Conservation (phyloP, 805 yeast genomes). For the Yarrowia sp. region DNA sequence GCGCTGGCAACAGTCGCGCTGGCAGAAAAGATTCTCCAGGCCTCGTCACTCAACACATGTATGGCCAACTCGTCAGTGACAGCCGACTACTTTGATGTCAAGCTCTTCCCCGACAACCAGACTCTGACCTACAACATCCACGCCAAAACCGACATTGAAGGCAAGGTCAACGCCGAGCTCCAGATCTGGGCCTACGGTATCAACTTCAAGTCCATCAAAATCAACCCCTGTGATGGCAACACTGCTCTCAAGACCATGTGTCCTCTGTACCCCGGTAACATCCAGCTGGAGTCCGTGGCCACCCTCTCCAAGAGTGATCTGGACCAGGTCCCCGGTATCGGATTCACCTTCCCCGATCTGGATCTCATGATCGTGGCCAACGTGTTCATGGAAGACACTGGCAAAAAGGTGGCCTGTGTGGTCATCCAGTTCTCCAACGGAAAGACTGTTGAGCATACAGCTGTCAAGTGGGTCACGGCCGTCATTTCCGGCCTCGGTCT, state of each 20-base stretch:
- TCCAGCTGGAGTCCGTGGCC: slow-evolving; percentile 77
- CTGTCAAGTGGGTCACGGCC: slow-evolving; percentile 94
- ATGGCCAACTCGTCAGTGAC: slow-evolving; percentile 76
- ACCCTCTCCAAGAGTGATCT: slow-evolving; percentile 58
- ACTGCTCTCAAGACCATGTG: slow-evolving; percentile 81
- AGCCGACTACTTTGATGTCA: slow-evolving; percentile 76
- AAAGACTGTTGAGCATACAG: slow-evolving; percentile 77
- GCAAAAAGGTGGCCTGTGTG: slow-evolving; percentile 65
- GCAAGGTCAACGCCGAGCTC: slow-evolving; percentile 70
- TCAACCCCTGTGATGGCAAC: slow-evolving; percentile 67
- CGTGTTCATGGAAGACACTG: slow-evolving; percentile 53
- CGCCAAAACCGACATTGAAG: slow-evolving; percentile 70
- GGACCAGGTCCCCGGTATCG: slow-evolving; percentile 76
- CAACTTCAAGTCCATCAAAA: slow-evolving; percentile 60
- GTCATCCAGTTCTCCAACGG: slow-evolving; percentile 79
- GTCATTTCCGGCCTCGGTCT: slow-evolving; percentile 88
- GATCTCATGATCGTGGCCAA: slow-evolving; percentile 75
- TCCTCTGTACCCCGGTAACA: slow-evolving; percentile 81
- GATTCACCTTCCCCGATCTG: slow-evolving; percentile 84
- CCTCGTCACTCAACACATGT: slow-evolving; percentile 85
- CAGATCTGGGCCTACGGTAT: slow-evolving; percentile 89
- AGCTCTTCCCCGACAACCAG: slow-evolving; percentile 73
- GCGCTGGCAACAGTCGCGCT: slow-evolving; percentile 27
- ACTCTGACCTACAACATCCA: slow-evolving; percentile 73
- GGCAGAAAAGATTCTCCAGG: slow-evolving; percentile 52